Evolutionary conservation across 164 flowering plant genomes (phyloP).

Genomic region (Magnolia sinica): DNA sequence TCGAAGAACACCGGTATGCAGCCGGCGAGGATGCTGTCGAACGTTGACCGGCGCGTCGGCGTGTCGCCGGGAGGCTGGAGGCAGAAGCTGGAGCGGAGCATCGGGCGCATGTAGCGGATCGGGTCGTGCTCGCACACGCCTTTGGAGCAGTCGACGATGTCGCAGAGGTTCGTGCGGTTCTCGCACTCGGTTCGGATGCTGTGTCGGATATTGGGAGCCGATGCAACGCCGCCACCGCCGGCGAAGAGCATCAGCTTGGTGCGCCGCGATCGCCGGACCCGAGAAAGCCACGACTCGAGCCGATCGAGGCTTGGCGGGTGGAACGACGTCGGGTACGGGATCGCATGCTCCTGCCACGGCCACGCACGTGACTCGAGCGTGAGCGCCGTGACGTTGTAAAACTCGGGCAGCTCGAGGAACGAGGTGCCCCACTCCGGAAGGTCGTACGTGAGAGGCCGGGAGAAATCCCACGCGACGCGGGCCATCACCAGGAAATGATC

Average conservation of each 20-base stretch:
- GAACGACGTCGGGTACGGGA: constrained; percentile 87
- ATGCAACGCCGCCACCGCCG: constrained; percentile 77
- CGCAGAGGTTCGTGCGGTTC: constrained; percentile 34
- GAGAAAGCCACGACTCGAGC: constrained; percentile 54
- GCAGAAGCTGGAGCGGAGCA: constrained; percentile 79
- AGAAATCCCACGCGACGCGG: constrained; percentile 90
- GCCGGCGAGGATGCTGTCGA: constrained; percentile 78
- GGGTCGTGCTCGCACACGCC: constrained; percentile 93
- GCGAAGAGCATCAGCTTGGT: constrained; percentile 67
- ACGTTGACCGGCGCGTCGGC: constrained; percentile 81
- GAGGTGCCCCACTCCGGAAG: constrained; percentile 86
- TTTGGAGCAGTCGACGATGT: constrained; percentile 71
- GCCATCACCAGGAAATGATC: constrained; percentile 90
- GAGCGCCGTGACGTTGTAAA: constrained; percentile 72
- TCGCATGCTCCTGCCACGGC: constrained; percentile 92
- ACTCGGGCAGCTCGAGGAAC: constrained; percentile 70
- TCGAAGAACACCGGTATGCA: constrained; percentile 98
- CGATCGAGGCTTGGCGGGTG: constrained; percentile 61
- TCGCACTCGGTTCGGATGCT: constrained; percentile 76
- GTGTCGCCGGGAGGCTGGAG: constrained; percentile 98
- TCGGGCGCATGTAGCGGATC: constrained; percentile 73
- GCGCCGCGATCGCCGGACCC: constrained; percentile 54
- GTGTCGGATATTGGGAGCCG: constrained; percentile 61
- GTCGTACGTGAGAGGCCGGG: constrained; percentile 46
- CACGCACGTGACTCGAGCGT: constrained; percentile 64